Percentiles rank a stretch among this genome's conserved stretches.
phyloP scores from a whole-genome alignment of 306 rosid species.

The Cucumis cinereus region DNA sequence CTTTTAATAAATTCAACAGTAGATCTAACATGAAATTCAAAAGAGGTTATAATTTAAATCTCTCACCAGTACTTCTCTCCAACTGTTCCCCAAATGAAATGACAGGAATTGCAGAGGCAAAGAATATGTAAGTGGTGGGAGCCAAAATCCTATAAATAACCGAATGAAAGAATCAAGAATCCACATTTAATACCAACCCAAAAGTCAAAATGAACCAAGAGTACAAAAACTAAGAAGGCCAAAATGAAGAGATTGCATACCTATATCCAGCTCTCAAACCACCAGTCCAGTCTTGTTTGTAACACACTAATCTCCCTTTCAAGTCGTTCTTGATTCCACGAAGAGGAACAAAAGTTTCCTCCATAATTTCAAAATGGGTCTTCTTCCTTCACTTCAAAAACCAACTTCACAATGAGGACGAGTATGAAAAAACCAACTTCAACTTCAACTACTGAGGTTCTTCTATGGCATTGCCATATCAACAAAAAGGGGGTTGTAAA shows the following conservation, averaged over 20 bases:
- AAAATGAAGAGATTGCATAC: slow-evolving; percentile 10
- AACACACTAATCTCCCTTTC: slow-evolving; percentile 50
- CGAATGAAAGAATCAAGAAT: background rate
- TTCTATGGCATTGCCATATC: background rate
- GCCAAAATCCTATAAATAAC: slow-evolving; percentile 43
- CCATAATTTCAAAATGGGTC: slow-evolving; percentile 25
- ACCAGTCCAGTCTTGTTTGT: slow-evolving; percentile 60
- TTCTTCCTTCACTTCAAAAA: background rate
- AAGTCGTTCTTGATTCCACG: slow-evolving; percentile 64
- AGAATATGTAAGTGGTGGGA: slow-evolving; percentile 67
- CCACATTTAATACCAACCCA: background rate
- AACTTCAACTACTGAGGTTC: background rate
- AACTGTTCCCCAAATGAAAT: slow-evolving; percentile 68
- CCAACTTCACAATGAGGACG: background rate
- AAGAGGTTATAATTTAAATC: background rate
- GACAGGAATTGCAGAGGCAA: slow-evolving; percentile 65
- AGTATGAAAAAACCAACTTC: background rate
- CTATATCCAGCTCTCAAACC: slow-evolving; percentile 61
- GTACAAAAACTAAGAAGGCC: background rate
- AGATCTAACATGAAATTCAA: background rate
- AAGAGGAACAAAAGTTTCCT: slow-evolving; percentile 61
- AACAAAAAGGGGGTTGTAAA: background rate
- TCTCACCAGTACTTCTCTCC: slow-evolving; percentile 49
- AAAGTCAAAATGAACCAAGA: slow-evolving; percentile 4
- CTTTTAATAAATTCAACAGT: background rate